Evolutionary conservation across 2,329 filamentous ascomycete species (phyloP), one percentile per base, ranked within the genome.

Genomic region (Didymella glomerata): DNA sequence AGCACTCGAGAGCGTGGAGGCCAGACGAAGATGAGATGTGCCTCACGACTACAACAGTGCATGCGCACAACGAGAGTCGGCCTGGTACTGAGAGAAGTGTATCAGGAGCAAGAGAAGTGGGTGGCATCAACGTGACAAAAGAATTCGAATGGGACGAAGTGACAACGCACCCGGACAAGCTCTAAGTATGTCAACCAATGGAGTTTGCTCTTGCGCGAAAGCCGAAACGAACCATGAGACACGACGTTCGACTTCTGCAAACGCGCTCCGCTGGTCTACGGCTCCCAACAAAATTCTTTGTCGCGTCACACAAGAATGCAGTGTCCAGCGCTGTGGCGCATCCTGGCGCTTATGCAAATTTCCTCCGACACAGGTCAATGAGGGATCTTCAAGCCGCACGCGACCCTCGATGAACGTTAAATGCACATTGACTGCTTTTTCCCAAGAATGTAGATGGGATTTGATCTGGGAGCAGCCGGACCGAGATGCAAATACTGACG

Each of bases 21-120:
- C 62, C 65, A 6, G 68, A 68, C 42, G 66, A 68, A 2, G 65
- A 69, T 48, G 67, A 68, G n/a, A 64, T 67, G 50, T 67, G 64
- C 38, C 41, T 64, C 4, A 69, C 67, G 7, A 68, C 64, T 11
- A 67, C 63, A 9, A 65, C 56, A 13, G 56, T 58, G 4, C 40
- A 27, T 61, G 36, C 60, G 57, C 51, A 52, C 1, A 55, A 40
- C 28, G 58, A 62, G 4, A 54, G 50, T 9, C 62, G 60, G 8
- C 30, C 47, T 16, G 48, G 16, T 5, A 48, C 3, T 28, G 47
- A 16, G 59, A 48, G 13, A 40, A 63, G 22, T 28, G 18, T 16
- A 18, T 38, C 13, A 11, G 40, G 41, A 2, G 41, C 47, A 9
- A 56, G 48, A 16, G 63, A 62, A 2, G 27, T 30, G 8, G 48